These are phyloP conservation scores for Xanthoconium purpureum DNA, from an alignment of 768 basidiomycete genomes.

Conservation along the genomic window DNA sequence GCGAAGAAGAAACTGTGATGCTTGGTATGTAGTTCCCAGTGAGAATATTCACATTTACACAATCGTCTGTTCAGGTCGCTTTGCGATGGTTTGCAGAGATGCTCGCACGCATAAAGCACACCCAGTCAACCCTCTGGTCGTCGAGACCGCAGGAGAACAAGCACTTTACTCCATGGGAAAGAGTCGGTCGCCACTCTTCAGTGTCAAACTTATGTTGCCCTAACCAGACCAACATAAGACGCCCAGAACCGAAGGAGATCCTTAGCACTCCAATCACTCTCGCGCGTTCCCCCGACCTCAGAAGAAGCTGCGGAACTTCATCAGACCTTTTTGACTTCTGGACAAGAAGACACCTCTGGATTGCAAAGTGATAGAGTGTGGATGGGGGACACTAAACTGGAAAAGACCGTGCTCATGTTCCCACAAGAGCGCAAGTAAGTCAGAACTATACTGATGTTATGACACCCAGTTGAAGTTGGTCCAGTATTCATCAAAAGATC, in stretches of 20 bases:
- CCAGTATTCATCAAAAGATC: slow-evolving; percentile 75
- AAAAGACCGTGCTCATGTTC: slow-evolving; percentile 75
- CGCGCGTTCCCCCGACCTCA: slow-evolving; percentile 70
- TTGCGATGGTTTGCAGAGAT: slow-evolving; percentile 85
- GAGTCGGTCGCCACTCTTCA: slow-evolving; percentile 38
- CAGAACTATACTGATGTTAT: neutral
- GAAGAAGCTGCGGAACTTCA: slow-evolving; percentile 69
- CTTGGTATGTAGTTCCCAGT: slow-evolving; percentile 45
- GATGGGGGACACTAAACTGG: slow-evolving; percentile 72
- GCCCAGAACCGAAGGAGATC: slow-evolving; percentile 58
- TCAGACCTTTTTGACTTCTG: slow-evolving; percentile 60
- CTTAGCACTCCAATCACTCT: slow-evolving; percentile 55
- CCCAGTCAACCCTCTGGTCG: slow-evolving; percentile 59
- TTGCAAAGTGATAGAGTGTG: slow-evolving; percentile 49
- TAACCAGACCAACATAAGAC: slow-evolving; percentile 35
- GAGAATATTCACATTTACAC: neutral
- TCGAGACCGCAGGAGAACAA: slow-evolving; percentile 60
- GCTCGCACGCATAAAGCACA: slow-evolving; percentile 60
- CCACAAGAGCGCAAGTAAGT: slow-evolving; percentile 81
- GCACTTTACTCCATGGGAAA: slow-evolving; percentile 64
- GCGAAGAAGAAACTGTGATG: slow-evolving; percentile 54
- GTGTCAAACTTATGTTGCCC: neutral
- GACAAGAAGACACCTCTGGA: slow-evolving; percentile 36
- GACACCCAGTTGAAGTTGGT: neutral
- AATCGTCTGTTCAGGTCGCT: slow-evolving; percentile 55